These are phyloP conservation scores for Planoprotostelium fungivorum DNA, from an alignment of 78 protist species.

Conservation along the genomic window DNA sequence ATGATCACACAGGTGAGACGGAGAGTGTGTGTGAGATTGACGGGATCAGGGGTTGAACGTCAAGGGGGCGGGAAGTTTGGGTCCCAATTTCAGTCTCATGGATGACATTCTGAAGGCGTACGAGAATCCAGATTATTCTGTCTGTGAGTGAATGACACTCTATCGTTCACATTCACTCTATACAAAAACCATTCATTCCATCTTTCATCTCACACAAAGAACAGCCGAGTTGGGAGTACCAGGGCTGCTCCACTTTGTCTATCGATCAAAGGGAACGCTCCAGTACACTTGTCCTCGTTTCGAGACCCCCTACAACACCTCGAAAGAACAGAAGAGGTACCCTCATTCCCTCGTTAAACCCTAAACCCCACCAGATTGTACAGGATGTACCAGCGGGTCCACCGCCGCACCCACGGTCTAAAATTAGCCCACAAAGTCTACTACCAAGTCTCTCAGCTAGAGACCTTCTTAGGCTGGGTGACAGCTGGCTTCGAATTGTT, in stretches of 20 bases:
- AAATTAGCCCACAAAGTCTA: constrained; percentile 55
- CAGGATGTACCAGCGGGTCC: constrained; percentile 43
- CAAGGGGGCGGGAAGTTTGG: background rate
- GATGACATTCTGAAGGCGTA: constrained; percentile 51
- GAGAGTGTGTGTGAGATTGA: background rate
- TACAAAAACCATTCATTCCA: too few relatives aligned
- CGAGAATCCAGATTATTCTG: constrained; percentile 21
- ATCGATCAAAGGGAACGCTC: constrained; percentile 22
- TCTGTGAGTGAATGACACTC: too few relatives aligned
- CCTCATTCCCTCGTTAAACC: background rate
- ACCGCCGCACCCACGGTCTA: constrained; percentile 20
- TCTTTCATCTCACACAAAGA: too few relatives aligned
- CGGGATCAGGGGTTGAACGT: background rate
- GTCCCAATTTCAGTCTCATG: background rate
- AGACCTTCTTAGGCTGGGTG: constrained; percentile 48
- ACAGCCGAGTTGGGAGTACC: constrained; percentile 11
- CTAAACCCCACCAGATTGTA: constrained; percentile 11
- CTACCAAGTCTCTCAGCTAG: constrained; percentile 40
- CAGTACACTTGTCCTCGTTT: constrained; percentile 28
- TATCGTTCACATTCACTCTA: too few relatives aligned
- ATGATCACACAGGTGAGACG: constrained; percentile 14
- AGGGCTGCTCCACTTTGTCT: constrained; percentile 41
- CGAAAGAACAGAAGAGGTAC: constrained; percentile 28
- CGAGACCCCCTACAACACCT: constrained; percentile 31
- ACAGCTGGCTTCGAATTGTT: constrained; percentile 41